Percentiles rank a stretch among this genome's conserved stretches.
Conservation (phyloP, 1,284 basidiomycete genomes). For the Singerocomus inundabilis region DNA sequence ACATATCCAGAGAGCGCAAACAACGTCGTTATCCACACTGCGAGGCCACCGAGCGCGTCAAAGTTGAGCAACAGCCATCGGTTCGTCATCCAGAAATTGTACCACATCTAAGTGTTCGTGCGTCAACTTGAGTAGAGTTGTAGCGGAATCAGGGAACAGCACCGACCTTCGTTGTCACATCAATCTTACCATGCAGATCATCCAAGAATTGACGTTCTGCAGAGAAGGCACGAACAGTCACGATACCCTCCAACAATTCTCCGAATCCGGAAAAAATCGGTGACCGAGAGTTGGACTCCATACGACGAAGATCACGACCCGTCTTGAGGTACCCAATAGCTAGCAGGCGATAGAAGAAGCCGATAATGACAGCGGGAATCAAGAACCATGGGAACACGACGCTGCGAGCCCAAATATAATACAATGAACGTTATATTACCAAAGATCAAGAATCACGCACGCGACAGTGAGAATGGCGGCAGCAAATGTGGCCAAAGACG, state of each 20-base stretch:
- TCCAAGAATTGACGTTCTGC: slow-evolving; percentile 80
- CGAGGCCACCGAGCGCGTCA: slow-evolving; percentile 65
- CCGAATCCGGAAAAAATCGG: slow-evolving; percentile 66
- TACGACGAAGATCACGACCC: slow-evolving; percentile 55
- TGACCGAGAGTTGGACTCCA: slow-evolving; percentile 58
- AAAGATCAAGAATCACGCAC: slow-evolving; percentile 16
- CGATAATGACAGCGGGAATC: slow-evolving; percentile 54
- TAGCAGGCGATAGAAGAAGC: slow-evolving; percentile 46
- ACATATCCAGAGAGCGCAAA: slow-evolving; percentile 71
- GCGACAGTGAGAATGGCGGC: slow-evolving; percentile 35
- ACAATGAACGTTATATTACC: neutral
- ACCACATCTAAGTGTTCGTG: slow-evolving; percentile 57
- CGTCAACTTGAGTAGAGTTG: neutral
- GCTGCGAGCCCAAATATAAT: slow-evolving; percentile 26
- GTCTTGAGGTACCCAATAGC: slow-evolving; percentile 59
- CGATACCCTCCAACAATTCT: slow-evolving; percentile 69
- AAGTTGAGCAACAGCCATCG: slow-evolving; percentile 77
- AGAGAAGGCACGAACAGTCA: slow-evolving; percentile 86
- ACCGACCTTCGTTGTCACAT: slow-evolving; percentile 61
- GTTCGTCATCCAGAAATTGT: slow-evolving; percentile 79
- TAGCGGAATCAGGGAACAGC: neutral
- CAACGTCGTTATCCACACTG: slow-evolving; percentile 67
- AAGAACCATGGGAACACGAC: slow-evolving; percentile 60
- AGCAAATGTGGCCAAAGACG: slow-evolving; percentile 69
- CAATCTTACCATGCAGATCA: slow-evolving; percentile 63